Conservation (phyloP, 805 yeast species). For the Ogataea pini region DNA sequence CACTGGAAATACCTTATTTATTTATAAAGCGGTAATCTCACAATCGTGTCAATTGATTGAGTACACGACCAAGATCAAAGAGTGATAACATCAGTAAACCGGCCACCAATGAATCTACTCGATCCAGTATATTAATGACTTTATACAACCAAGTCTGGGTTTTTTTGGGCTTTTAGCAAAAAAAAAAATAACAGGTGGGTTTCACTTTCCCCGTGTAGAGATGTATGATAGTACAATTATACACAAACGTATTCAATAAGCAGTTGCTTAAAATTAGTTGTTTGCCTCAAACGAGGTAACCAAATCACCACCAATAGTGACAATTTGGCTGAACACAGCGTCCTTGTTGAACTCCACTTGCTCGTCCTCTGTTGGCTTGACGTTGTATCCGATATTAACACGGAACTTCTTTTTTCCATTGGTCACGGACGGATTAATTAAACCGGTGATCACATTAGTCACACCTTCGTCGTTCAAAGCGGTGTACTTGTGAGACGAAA, state of each 20-base stretch:
- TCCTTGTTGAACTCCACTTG: constrained; percentile 66
- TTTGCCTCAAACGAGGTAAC: constrained; percentile 35
- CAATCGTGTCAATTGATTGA: no score
- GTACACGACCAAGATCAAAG: no score
- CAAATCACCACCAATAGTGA: constrained; percentile 67
- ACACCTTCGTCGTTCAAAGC: constrained; percentile 53
- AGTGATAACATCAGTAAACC: no score
- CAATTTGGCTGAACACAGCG: constrained; percentile 73
- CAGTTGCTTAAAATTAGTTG: constrained; percentile 8
- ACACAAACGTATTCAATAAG: not conserved
- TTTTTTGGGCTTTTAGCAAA: no score
- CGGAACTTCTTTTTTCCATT: constrained; percentile 66
- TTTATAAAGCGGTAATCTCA: no score
- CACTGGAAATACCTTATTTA: no score
- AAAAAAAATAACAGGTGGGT: no score
- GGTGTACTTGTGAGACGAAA: constrained; percentile 61
- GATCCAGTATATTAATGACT: no score
- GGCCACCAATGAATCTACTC: no score
- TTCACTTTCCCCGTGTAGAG: not conserved
- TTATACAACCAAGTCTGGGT: not conserved
- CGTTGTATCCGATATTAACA: constrained; percentile 75
- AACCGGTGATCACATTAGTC: constrained; percentile 68
- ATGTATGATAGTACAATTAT: constrained; percentile 1
- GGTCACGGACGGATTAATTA: constrained; percentile 67
- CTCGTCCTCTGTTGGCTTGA: constrained; percentile 55